Evolutionary conservation across 2,329 filamentous ascomycete genomes (phyloP).

Genomic region (Penicillium janthinellum): DNA sequence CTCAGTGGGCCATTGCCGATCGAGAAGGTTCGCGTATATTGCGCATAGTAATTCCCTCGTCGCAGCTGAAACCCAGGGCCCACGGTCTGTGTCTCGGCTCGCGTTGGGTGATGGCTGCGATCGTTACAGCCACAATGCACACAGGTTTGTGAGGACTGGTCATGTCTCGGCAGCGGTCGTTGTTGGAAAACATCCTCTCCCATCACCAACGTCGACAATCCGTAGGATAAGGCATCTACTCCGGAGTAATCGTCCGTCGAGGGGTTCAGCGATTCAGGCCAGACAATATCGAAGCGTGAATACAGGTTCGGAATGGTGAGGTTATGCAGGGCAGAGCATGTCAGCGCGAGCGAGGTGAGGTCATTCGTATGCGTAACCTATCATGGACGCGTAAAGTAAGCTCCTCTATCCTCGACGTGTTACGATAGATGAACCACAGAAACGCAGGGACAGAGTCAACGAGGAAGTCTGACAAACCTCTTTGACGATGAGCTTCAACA

Average conservation of each 20-base stretch:
- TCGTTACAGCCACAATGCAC: conserved; percentile 35
- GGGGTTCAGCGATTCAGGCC: conserved; percentile 69
- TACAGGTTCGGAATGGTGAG: conserved; percentile 79
- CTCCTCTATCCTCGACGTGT: background rate
- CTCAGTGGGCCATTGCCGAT: conserved; percentile 77
- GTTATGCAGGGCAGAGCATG: conserved; percentile 74
- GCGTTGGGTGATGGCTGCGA: conserved; percentile 18
- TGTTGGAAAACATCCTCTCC: conserved; percentile 64
- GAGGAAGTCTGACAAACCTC: conserved; percentile 56
- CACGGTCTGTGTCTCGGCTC: background rate
- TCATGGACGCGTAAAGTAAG: background rate
- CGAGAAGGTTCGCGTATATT: conserved; percentile 79
- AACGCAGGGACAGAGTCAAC: background rate
- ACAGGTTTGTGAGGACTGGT: conserved; percentile 21
- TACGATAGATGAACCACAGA: background rate
- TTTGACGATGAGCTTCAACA: conserved; percentile 76
- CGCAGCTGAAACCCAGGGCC: conserved; percentile 37
- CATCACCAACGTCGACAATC: conserved; percentile 76
- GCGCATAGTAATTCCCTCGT: conserved; percentile 73
- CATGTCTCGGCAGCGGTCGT: conserved; percentile 40
- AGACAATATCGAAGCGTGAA: conserved; percentile 83
- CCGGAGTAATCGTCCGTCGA: conserved; percentile 67
- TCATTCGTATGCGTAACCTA: conserved; percentile 81
- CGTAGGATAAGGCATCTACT: conserved; percentile 81
- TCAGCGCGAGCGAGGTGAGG: conserved; percentile 73